Evolutionary conservation across 305 asterid species (phyloP).

Genomic region (Fraxinus floribunda): DNA sequence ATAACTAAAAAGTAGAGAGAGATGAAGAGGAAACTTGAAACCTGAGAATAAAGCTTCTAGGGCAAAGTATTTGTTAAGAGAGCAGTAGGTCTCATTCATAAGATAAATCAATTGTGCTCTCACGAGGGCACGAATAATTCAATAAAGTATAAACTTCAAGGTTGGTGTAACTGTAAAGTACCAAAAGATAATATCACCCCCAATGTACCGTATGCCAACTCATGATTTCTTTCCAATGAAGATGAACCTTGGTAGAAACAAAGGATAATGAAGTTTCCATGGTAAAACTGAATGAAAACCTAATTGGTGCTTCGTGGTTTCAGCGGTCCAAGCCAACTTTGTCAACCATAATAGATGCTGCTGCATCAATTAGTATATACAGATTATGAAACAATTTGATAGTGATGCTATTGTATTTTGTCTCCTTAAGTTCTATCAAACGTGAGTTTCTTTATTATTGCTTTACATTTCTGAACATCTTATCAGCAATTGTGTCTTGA

Average conservation of each 20-base stretch:
- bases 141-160: neutral
- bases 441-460: neutral
- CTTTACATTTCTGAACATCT: neutral
- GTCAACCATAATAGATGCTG: neutral
- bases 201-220: neutral
- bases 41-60: neutral
- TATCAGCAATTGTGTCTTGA: neutral
- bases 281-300: neutral
- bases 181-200: neutral
- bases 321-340: neutral
- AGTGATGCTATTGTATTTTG: neutral
- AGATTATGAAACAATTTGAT: neutral
- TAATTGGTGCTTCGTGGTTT: neutral
- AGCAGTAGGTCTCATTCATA: neutral
- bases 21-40: neutral
- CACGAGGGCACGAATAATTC: neutral
- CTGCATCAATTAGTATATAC: neutral
- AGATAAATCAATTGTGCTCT: neutral
- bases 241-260: neutral
- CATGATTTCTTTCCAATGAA: neutral
- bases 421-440: neutral
- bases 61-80: neutral
- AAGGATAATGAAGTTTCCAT: neutral
- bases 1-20: neutral
- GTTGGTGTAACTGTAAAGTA: neutral